Evolutionary conservation across 768 basidiomycete genomes (phyloP), one percentile per base, ranked within the genome.

Genomic region (Lactifluus piperatus): DNA sequence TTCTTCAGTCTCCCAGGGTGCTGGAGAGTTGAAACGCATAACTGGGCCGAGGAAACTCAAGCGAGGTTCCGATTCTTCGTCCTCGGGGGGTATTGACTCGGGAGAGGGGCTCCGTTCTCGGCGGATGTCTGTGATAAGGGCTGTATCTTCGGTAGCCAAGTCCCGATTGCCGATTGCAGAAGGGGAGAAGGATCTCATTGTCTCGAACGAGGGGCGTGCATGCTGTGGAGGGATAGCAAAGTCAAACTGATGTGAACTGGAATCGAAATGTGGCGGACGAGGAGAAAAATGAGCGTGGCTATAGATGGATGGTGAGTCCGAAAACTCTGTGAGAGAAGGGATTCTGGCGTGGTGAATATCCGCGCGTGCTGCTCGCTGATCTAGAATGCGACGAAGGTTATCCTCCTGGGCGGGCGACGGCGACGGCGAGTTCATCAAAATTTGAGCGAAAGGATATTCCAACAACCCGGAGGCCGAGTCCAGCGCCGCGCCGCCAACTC

Each of bases 31-130:
- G 68, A 89, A 82, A 51, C 84, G 82, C 79, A 91, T 87, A 71
- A 82, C 89, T 30, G 89, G 89, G n/a, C 90, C 90, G 34, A 86
- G 81, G 49, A 84, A 73, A 66, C 86, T 89, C 71, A 90, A 80
- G 54, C 84, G 77, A 58, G 77, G 70, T 2, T 76, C 71, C 37
- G 74, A 65, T 9, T 76, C 76, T 37, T 79, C 74, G 51, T 79
- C 76, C 46, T 74, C 75, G 43, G 74, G 74, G 48, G 73, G 72
- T 1, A 58, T 26, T 24, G 68, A 68, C 7, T 60, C 57, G 22
- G 51, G 43, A 13, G 68, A 57, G 14, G 61, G 57, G n/a, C 63
- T 59, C 36, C 67, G 63, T 39, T 65, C 65, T 24, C 67, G 64
- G 34, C 45, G 57, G 47, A 39, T 29, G 49, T 67, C 51, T 10